Evolutionary conservation across 148 eudicot genomes (phyloP).

Genomic region (Amaranthus hypochondriacus): DNA sequence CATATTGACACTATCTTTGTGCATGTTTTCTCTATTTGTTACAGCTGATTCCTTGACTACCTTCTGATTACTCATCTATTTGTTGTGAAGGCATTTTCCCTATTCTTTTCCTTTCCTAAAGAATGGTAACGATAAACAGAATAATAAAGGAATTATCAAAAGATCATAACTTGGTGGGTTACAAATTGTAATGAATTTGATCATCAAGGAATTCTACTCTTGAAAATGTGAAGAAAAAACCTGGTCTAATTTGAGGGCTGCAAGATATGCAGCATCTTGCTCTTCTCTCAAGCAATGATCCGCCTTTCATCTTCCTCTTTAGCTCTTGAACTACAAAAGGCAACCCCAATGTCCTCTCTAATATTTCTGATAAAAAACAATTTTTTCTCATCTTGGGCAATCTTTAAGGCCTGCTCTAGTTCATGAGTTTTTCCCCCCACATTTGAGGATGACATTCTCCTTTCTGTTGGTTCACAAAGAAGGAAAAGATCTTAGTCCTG

Average conservation of each 20-base stretch:
- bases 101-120: constrained; percentile 54
- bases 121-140: not conserved
- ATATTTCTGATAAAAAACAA: constrained; percentile 43
- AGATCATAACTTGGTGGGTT: not conserved
- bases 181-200: not conserved
- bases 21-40: constrained; percentile 24
- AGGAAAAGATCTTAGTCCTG: not conserved
- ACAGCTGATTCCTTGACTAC: constrained; percentile 29
- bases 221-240: constrained; percentile 25
- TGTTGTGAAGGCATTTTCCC: constrained; percentile 26
- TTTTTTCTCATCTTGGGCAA: constrained; percentile 7
- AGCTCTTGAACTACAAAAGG: constrained; percentile 46
- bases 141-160: not conserved
- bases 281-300: constrained; percentile 69
- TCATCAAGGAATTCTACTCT: constrained; percentile 3
- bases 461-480: not conserved
- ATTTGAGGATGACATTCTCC: constrained; percentile 25
- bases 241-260: constrained; percentile 79
- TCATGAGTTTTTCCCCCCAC: constrained; percentile 34
- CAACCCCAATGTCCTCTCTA: constrained; percentile 73
- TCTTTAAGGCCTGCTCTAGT: constrained; percentile 16
- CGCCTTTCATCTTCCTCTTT: constrained; percentile 51
- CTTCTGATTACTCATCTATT: constrained; percentile 30
- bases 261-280: constrained; percentile 83
- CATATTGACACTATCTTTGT: constrained; percentile 27